These are phyloP conservation scores for Murraya paniculata DNA, from an alignment of 345 rosid species.

Conservation along the genomic window DNA sequence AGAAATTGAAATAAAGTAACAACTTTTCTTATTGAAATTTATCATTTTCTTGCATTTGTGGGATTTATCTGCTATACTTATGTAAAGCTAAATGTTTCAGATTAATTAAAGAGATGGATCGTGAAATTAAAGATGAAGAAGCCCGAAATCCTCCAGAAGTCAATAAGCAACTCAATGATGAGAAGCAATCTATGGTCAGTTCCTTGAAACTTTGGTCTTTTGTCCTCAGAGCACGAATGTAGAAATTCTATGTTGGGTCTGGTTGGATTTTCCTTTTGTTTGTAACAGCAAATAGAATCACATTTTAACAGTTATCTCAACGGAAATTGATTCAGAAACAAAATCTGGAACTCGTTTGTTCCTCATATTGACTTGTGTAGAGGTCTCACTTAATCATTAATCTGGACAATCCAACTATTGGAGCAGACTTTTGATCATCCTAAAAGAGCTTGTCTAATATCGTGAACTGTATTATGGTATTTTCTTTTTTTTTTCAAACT, in stretches of 20 bases:
- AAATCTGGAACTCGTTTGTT: background rate
- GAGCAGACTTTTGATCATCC: background rate
- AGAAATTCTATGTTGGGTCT: background rate
- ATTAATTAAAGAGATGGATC: constrained; percentile 88
- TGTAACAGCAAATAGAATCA: background rate
- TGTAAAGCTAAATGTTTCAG: constrained; percentile 37
- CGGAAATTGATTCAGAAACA: background rate
- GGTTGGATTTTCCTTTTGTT: background rate
- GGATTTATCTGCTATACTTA: background rate
- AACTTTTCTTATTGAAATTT: background rate
- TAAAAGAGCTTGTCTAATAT: background rate
- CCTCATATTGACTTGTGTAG: background rate
- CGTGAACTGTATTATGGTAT: background rate
- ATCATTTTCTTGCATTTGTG: background rate
- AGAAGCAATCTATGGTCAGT: constrained; percentile 95
- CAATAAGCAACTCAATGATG: constrained; percentile 85
- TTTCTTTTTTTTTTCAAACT: background rate
- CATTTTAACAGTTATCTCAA: background rate
- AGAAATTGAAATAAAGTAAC: background rate
- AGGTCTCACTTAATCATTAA: background rate
- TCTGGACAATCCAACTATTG: background rate
- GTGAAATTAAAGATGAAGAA: constrained; percentile 86
- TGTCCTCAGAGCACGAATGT: background rate
- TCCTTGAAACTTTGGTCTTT: constrained; percentile 6
- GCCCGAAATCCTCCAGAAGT: constrained; percentile 70